Evolutionary conservation across 2,329 filamentous ascomycete genomes (phyloP), one percentile per base, ranked within the genome.

Genomic region (Xylaria polymorpha): DNA sequence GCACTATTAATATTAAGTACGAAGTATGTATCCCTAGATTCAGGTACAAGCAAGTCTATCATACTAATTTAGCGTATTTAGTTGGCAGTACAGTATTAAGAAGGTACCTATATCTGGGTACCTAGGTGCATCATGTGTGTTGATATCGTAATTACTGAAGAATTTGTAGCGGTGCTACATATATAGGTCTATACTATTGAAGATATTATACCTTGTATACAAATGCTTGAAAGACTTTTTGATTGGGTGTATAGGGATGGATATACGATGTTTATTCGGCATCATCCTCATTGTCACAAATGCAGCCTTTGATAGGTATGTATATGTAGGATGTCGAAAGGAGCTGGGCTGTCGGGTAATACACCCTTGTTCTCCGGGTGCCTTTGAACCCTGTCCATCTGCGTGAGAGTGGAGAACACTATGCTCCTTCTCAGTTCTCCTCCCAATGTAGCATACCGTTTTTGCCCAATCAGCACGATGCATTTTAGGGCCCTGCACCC

Each of bases 391-490:
- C 62, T 61, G 66, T 59, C 58, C 43, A 44, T 48, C 61, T 68
- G 66, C 61, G 37, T 8, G 50, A 44, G 57, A 46, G 61, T 64
- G 62, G 66, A 56, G 14, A 4, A 37, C 41, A 64, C 65, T 48
- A 22, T 14, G 53, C 22, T 51, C 62, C 61, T 64, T 37, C 56
- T 61, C 25, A 39, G 39, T 46, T 48, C 57, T 61, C 51, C 35
- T 50, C 51, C 48, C 46, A 22, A 61, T 64, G 55, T 32, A 48
- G 48, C 53, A 50, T 53, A 46, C 51, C 25, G 63, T 41, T 15
- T 41, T 39, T 56, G 59, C 20, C 67, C 67, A 69, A 69, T 68
- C 62, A 66, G 29, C 57, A 41, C 14, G 10, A 4, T 41, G 20
- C n/a, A 20, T 59, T 18, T 29, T 29, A 18, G 32, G 25, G 41